Evolutionary conservation across 306 rosid species (phyloP).

Genomic region (Bauhinia variegata): DNA sequence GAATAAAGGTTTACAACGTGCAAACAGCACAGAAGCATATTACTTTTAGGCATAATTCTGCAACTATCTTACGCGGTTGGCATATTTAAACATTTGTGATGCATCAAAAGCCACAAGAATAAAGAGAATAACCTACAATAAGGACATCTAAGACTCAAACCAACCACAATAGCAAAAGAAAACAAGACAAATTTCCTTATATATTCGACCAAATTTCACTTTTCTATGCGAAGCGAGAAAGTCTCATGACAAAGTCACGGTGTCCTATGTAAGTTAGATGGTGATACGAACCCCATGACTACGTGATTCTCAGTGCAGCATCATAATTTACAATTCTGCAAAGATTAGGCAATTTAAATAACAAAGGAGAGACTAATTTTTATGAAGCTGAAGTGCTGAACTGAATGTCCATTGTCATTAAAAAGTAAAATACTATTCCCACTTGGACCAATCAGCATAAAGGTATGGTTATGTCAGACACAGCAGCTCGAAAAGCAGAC

Average conservation of each 20-base stretch:
- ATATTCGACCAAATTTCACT: neutral
- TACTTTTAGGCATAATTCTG: slow-evolving; percentile 4
- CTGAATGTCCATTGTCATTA: slow-evolving; percentile 1
- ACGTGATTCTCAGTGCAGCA: slow-evolving; percentile 12
- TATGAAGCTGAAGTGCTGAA: slow-evolving; percentile 14
- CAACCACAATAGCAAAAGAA: slow-evolving; percentile 7
- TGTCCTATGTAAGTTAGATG: slow-evolving; percentile 15
- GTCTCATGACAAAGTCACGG: slow-evolving; percentile 1
- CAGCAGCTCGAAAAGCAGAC: slow-evolving; percentile 6
- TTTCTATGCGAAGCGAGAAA: neutral
- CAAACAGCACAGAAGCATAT: neutral
- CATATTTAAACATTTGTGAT: slow-evolving; percentile 1
- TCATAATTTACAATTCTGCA: neutral
- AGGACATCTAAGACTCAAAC: slow-evolving; percentile 20
- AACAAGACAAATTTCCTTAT: slow-evolving; percentile 15
- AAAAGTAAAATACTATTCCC: slow-evolving; percentile 19
- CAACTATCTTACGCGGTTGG: neutral
- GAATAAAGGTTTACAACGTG: neutral
- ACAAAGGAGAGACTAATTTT: slow-evolving; percentile 15
- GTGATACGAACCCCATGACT: neutral
- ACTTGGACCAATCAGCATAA: neutral
- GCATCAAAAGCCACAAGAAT: slow-evolving; percentile 11
- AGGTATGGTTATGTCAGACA: neutral
- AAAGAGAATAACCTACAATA: neutral
- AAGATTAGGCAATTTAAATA: neutral